Conservation (phyloP, 257 asterid genomes). For the Dorcoceras hygrometricum region DNA sequence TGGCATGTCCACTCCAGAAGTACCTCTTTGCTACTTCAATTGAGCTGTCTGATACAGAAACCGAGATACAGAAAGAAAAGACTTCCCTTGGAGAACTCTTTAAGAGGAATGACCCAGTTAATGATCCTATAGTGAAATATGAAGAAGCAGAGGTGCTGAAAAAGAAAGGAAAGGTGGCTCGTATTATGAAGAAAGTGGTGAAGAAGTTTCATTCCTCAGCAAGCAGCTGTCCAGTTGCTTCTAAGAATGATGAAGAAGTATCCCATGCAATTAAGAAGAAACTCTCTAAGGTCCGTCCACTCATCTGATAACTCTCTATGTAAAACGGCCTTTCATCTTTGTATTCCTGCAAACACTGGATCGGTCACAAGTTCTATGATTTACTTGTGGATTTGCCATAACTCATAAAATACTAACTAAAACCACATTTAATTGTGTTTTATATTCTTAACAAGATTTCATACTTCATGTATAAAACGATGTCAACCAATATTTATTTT, state of each 20-base stretch:
- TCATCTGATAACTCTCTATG: constrained; percentile 17
- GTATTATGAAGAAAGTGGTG: constrained; percentile 62
- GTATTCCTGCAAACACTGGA: background rate
- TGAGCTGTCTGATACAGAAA: constrained; percentile 42
- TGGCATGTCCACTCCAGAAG: constrained; percentile 61
- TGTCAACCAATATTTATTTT: background rate
- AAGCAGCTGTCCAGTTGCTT: constrained; percentile 32
- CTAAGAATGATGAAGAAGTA: constrained; percentile 39
- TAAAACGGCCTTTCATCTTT: constrained; percentile 14
- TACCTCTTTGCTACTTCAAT: constrained; percentile 57
- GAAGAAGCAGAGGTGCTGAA: constrained; percentile 35
- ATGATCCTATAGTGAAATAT: constrained; percentile 27
- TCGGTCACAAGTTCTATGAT: constrained; percentile 17
- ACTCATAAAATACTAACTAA: constrained; percentile 15
- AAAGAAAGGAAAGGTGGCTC: constrained; percentile 29
- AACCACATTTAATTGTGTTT: constrained; percentile 12
- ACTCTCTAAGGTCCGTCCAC: constrained; percentile 62
- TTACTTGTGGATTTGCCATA: background rate
- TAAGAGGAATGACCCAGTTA: constrained; percentile 29
- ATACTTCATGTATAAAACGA: background rate
- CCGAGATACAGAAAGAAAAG: constrained; percentile 45
- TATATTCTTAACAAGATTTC: background rate
- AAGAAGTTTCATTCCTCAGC: constrained; percentile 48
- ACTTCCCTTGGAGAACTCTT: constrained; percentile 53
- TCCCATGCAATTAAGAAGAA: constrained; percentile 48